Evolutionary conservation across 208 protist genomes (phyloP).

Genomic region (Leishmania mexicana): DNA sequence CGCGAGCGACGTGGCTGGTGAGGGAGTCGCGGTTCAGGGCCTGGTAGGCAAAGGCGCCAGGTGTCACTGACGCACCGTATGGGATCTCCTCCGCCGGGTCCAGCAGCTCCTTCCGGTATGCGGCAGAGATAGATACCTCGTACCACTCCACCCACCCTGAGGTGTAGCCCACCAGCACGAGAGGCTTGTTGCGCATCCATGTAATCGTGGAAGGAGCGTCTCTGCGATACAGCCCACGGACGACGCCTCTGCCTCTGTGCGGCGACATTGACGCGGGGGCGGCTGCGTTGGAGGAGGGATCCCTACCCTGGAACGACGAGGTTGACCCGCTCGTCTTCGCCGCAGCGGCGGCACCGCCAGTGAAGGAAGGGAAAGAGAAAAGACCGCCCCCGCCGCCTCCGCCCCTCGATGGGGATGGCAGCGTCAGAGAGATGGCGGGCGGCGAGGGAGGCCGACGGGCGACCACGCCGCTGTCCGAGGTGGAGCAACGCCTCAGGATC

Average conservation of each 20-base stretch:
- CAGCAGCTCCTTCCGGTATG: constrained; percentile 31
- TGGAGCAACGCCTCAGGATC: not conserved
- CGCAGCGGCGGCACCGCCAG: not conserved
- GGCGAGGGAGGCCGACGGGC: not conserved
- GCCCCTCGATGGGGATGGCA: not conserved
- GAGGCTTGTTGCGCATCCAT: constrained; percentile 79
- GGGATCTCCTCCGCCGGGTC: constrained; percentile 27
- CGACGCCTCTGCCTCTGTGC: not conserved
- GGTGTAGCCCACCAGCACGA: constrained; percentile 82
- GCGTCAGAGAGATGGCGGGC: not conserved
- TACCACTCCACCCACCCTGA: constrained; percentile 80
- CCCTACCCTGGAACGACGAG: not conserved
- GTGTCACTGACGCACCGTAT: constrained; percentile 20
- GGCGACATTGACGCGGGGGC: not conserved
- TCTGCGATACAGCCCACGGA: not conserved
- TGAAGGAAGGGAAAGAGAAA: not conserved
- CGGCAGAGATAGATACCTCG: constrained; percentile 44
- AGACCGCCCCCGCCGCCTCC: not conserved
- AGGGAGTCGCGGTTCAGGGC: constrained; percentile 28
- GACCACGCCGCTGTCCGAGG: not conserved
- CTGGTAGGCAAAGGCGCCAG: constrained; percentile 29
- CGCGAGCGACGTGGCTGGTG: constrained; percentile 22
- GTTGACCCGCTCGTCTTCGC: not conserved
- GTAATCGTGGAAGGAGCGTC: constrained; percentile 76
- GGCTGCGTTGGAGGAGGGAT: not conserved